Base-by-base conservation (phyloP, 78 protist species). In the Creolimax fragrantissima region DNA sequence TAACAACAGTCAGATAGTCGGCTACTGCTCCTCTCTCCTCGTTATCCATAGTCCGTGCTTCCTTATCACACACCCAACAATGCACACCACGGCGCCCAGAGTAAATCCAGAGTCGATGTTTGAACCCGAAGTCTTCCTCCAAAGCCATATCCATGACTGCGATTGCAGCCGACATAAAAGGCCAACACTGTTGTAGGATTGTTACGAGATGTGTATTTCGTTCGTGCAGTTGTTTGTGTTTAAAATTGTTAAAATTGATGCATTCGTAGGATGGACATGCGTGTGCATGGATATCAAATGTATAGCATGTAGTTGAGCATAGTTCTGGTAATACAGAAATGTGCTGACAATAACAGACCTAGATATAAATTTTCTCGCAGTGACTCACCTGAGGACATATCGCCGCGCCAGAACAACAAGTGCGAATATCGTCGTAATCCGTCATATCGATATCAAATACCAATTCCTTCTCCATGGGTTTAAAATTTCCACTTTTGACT, bases 31-130 rank as follows among this genome's bases (percentile, higher is more conserved):
- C n/a, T 17, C 99, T 95, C 41, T 41, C 95, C 5, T 96, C 97
- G 4, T 88, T 92, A 5, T 47, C 5, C 90, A 98, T 74, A 39
- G 0, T 35, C 3, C 99, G 83, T 0, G 99, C 99, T 0, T 94
- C 43, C 35, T 83, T 35, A 90, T 99, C 99, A 11, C 96, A 89
- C 37, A 98, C 99, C 99, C 99, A 99, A 35, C 98, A 95, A 39
- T 99, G 99, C 36, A 98, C 45, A 35, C 99, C 99, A 24, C 99
- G 97, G 2, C 99, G 93, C 17, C 99, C 99, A 24, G 97, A 94
- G 92, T 94, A 99, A 17, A 98, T 98, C 96, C 98, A 98, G 43
- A 99, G 94, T 3, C 95, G 44, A 81, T 97, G 95, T 74, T 95
- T 7, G 58, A 95, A 98, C 3, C 98, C 99, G 43, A 96, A 98